Percentiles rank a stretch among this genome's conserved stretches.
Evolutionary conservation across 2,329 filamentous ascomycete species (phyloP).

Genomic region (Herpotrichia juniperi): DNA sequence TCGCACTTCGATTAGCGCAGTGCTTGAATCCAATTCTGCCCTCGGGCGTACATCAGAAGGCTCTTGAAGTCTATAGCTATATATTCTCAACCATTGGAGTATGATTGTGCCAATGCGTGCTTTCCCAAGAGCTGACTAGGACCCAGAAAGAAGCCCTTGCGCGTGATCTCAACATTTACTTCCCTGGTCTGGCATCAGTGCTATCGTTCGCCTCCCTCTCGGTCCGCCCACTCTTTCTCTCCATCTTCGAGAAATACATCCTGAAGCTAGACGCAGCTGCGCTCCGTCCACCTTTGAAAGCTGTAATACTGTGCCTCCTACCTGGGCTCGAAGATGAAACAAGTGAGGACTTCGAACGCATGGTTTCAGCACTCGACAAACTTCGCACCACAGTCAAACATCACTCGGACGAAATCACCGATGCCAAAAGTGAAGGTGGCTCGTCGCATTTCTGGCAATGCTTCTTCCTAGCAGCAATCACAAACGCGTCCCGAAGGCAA

Average conservation of each 20-base stretch:
- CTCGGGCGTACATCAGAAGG: constrained; percentile 96
- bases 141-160: constrained; percentile 72
- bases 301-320: constrained; percentile 84
- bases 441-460: constrained; percentile 98
- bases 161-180: constrained; percentile 81
- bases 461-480: constrained; percentile 91
- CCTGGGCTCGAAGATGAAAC: constrained; percentile 95
- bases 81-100: constrained; percentile 86
- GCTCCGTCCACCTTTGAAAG: constrained; percentile 86
- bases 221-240: constrained; percentile 83
- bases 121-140: constrained; percentile 27
- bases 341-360: constrained; percentile 94
- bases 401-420: constrained; percentile 55
- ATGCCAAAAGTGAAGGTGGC: constrained; percentile 50
- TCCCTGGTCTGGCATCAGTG: constrained; percentile 86
- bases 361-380: constrained; percentile 76
- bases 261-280: constrained; percentile 72
- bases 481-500: constrained; percentile 80
- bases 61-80: constrained; percentile 89
- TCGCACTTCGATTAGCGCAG: constrained; percentile 92
- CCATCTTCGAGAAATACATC: constrained; percentile 81
- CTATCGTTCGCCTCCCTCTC: constrained; percentile 94
- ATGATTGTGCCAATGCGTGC: constrained; percentile 53
- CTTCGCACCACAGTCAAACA: constrained; percentile 72
- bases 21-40: constrained; percentile 92